Evolutionary conservation across 345 rosid genomes (phyloP).

Genomic region (Salix purpurea): DNA sequence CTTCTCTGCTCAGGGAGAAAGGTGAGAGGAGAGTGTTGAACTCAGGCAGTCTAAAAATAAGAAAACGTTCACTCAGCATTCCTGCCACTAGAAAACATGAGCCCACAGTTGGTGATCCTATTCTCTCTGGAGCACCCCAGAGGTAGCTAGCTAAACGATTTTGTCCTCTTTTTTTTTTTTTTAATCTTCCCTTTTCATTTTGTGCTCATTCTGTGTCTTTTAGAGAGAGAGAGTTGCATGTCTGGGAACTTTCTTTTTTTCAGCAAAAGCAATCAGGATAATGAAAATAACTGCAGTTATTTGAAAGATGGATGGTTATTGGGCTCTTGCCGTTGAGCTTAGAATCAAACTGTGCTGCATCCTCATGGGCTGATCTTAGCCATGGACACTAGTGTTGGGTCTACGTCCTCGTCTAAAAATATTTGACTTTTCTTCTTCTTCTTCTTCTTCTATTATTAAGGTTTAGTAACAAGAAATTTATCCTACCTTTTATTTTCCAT

Average conservation of each 20-base stretch:
- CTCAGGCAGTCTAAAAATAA: slow-evolving; percentile 39
- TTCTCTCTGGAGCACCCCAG: slow-evolving; percentile 50
- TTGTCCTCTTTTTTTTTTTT: neutral
- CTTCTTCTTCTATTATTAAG: too few relatives aligned
- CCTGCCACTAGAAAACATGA: slow-evolving; percentile 59
- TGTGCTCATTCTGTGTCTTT: neutral
- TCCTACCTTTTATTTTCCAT: too few relatives aligned
- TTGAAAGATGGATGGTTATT: neutral
- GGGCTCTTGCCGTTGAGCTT: too few relatives aligned
- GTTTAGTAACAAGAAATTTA: too few relatives aligned
- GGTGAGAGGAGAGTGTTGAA: slow-evolving; percentile 28
- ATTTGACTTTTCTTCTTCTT: too few relatives aligned
- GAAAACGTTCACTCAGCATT: slow-evolving; percentile 81
- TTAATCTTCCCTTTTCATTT: neutral
- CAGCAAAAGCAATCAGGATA: neutral
- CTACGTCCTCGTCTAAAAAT: too few relatives aligned
- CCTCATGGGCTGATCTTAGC: too few relatives aligned
- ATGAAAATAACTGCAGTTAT: neutral
- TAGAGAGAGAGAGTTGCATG: neutral
- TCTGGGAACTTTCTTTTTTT: neutral
- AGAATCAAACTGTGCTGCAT: too few relatives aligned
- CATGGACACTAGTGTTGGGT: too few relatives aligned
- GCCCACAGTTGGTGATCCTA: slow-evolving; percentile 42
- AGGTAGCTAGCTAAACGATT: slow-evolving; percentile 31
- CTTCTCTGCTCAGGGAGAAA: slow-evolving; percentile 39